Evolutionary conservation across 257 asterid species (phyloP), one percentile per base, ranked within the genome.

Genomic region (Penstemon barbatus): DNA sequence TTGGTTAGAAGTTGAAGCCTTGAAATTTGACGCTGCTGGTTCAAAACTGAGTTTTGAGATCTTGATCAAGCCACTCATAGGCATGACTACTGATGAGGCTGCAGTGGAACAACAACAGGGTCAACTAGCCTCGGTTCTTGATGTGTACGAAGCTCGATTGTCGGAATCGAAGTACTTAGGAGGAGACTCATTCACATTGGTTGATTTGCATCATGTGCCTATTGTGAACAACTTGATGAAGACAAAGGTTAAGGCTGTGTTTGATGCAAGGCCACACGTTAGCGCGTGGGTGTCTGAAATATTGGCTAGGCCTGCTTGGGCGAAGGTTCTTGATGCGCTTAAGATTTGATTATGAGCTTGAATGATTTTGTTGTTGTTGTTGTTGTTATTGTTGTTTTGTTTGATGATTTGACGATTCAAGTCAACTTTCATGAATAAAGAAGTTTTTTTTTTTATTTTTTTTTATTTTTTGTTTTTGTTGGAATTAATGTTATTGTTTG

Each of bases 221-320:
- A 73, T 61, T 6, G 4, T 85, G 54, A 70, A 80, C 15, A 65
- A 77, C 43, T 39, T 80, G 83, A 67, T 68, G 79, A 68, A 66
- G 10, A 63, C 89, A 0, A 76, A 51, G 39, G 74, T 45, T 12
- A 82, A 75, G 60, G 57, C 75, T 0, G 0, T 79, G n/a, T 85
- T 85, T 12, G 79, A 80, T 3, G 71, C 79, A 0, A 80, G 86
- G 10, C 85, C 87, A 7, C 89, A 51, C 56, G 95, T 87, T 7
- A 70, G 71, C 4, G 79, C 79, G 0, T 87, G 95, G 96, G 64
- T 54, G n/a, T 67, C 71, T 56, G 88, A 77, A 48, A 82, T 89
- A 63, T 51, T 78, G 80, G 88, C 89, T 0, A 75, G 95, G 80
- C 87, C 90, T 2, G 82, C 92, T 25, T 89, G 89, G 90, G 33